phyloP scores from a whole-genome alignment of 768 basidiomycete species.

The Russula compacta region DNA sequence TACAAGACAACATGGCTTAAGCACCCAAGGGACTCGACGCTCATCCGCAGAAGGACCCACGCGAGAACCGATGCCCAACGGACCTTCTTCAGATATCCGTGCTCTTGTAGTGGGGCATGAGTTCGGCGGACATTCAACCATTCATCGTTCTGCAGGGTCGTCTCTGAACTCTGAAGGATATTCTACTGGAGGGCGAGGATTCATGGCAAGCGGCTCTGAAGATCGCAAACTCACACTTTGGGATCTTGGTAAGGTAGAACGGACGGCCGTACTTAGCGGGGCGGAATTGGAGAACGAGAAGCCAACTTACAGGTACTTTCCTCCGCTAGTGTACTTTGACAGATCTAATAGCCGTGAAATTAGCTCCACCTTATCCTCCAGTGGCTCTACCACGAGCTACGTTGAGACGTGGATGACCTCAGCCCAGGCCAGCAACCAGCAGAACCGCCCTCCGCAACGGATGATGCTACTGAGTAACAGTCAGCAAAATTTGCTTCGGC shows the following conservation, averaged over 20 bases:
- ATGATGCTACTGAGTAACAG: conserved; percentile 72
- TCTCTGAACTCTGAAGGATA: conserved; percentile 16
- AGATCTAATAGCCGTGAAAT: neutral
- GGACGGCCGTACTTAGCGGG: conserved; percentile 74
- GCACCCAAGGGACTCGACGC: conserved; percentile 13
- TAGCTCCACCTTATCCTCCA: conserved; percentile 31
- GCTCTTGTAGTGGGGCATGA: conserved; percentile 64
- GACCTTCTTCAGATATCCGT: conserved; percentile 58
- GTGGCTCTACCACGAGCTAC: conserved; percentile 41
- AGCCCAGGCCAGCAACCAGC: conserved; percentile 36
- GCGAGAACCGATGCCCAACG: conserved; percentile 25
- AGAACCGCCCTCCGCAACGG: conserved; percentile 62
- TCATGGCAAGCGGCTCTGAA: conserved; percentile 81
- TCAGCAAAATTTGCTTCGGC: conserved; percentile 75
- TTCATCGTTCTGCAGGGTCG: conserved; percentile 26
- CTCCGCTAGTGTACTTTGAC: neutral
- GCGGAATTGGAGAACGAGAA: conserved; percentile 65
- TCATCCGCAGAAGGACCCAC: conserved; percentile 26
- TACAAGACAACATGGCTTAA: conserved; percentile 40
- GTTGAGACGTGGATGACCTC: conserved; percentile 55
- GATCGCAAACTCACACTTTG: conserved; percentile 82
- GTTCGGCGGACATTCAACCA: conserved; percentile 59
- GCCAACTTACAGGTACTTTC: conserved; percentile 62
- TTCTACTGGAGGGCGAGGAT: conserved; percentile 39
- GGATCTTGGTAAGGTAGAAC: conserved; percentile 69